Evolutionary conservation across 257 asterid species (phyloP).

Genomic region (Nicotiana attenuata): DNA sequence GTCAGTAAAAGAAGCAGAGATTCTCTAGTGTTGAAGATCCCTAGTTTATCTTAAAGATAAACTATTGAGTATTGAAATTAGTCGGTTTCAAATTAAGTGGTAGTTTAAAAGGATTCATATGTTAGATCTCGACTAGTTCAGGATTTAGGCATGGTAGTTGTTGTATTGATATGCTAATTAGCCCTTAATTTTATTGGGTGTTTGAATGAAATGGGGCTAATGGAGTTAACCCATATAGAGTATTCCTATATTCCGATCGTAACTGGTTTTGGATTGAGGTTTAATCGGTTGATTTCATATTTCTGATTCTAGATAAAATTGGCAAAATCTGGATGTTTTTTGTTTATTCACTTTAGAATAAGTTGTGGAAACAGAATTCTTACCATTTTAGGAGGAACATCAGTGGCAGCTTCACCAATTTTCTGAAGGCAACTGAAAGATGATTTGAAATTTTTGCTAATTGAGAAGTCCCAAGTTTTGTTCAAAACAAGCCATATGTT

Average conservation of each 20-base stretch:
- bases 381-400: background rate
- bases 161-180: background rate
- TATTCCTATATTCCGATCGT: background rate
- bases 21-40: background rate
- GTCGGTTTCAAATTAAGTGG: background rate
- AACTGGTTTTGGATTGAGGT: background rate
- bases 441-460: background rate
- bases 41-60: background rate
- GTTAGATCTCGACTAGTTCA: background rate
- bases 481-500: background rate
- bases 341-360: background rate
- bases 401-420: background rate
- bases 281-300: background rate
- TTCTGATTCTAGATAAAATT: background rate
- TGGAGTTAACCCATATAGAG: background rate
- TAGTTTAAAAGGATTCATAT: background rate
- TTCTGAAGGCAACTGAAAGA: background rate
- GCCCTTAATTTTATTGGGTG: background rate
- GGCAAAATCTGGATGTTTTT: background rate
- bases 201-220: background rate
- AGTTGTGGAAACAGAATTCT: background rate
- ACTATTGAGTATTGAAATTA: background rate
- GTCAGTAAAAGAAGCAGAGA: background rate
- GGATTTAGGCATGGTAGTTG: background rate
- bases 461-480: background rate